phyloP scores from a whole-genome alignment of 352 stramenopile genomes.

The Pythium aquatile region DNA sequence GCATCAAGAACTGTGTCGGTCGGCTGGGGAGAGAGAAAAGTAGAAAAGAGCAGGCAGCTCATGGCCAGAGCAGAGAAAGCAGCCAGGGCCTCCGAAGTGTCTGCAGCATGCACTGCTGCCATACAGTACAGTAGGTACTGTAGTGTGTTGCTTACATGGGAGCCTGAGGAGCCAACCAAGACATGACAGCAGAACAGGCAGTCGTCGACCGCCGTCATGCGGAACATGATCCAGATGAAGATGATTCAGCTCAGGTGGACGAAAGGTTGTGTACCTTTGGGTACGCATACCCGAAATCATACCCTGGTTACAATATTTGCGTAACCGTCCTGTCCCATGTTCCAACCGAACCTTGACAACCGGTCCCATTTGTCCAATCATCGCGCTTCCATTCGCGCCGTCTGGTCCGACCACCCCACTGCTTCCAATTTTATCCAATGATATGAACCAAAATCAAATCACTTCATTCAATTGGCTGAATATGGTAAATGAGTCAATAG shows the following conservation, averaged over 20 bases:
- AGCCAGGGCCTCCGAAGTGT: neutral
- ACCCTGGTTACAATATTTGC: neutral
- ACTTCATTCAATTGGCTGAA: neutral
- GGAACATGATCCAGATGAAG: too few relatives aligned
- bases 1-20: neutral
- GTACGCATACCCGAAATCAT: neutral
- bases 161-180: neutral
- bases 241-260: too few relatives aligned
- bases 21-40: neutral
- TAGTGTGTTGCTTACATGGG: too few relatives aligned
- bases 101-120: neutral
- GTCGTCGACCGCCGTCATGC: neutral
- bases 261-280: too few relatives aligned
- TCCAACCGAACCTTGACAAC: neutral
- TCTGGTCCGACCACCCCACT: constrained; percentile 4
- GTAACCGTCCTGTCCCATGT: constrained; percentile 1
- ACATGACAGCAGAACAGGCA: constrained; percentile 3
- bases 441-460: neutral
- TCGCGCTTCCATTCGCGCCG: constrained; percentile 10
- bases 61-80: neutral
- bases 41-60: neutral
- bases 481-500: neutral
- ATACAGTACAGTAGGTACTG: neutral
- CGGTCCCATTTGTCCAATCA: neutral
- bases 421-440: constrained; percentile 3